phyloP scores from a whole-genome alignment of 2,329 filamentous ascomycete species.

The Cladosporium sp. region DNA sequence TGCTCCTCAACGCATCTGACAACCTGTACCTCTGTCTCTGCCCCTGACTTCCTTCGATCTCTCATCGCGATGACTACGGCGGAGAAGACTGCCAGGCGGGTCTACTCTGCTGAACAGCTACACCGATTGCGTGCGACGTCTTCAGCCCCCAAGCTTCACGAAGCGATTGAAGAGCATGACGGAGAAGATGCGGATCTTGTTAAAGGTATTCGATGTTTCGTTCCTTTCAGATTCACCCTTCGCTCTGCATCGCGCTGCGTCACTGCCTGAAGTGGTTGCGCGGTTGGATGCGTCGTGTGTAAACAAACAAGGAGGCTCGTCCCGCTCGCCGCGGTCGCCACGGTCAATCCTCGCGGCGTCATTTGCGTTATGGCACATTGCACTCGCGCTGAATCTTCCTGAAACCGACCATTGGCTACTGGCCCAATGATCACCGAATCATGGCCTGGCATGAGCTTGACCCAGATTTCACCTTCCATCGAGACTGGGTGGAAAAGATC shows the following conservation, averaged over 20 bases:
- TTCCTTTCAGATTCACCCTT: not conserved
- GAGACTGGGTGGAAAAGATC: constrained; percentile 17
- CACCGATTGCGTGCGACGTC: constrained; percentile 29
- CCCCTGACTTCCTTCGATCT: not conserved
- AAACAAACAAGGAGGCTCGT: not conserved
- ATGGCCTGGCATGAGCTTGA: no score
- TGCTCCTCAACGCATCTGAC: not conserved
- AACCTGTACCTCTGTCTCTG: not conserved
- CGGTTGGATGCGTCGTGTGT: not conserved
- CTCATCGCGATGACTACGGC: constrained; percentile 8
- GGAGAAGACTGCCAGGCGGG: constrained; percentile 25
- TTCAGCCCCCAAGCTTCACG: constrained; percentile 29
- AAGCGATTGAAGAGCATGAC: constrained; percentile 32
- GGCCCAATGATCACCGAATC: no score
- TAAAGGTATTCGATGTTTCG: constrained; percentile 26
- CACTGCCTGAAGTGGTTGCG: not conserved
- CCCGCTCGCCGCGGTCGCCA: no score
- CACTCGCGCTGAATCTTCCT: no score
- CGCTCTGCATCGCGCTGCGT: not conserved
- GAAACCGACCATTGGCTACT: no score
- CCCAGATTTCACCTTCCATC: constrained; percentile 5
- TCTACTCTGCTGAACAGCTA: constrained; percentile 33
- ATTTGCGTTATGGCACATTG: not conserved
- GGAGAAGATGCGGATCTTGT: constrained; percentile 32
- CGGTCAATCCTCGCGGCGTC: not conserved